Evolutionary conservation across 371 early-diverging fungal species (phyloP), one percentile per base, ranked within the genome.

Genomic region (Mucor plumbeus): DNA sequence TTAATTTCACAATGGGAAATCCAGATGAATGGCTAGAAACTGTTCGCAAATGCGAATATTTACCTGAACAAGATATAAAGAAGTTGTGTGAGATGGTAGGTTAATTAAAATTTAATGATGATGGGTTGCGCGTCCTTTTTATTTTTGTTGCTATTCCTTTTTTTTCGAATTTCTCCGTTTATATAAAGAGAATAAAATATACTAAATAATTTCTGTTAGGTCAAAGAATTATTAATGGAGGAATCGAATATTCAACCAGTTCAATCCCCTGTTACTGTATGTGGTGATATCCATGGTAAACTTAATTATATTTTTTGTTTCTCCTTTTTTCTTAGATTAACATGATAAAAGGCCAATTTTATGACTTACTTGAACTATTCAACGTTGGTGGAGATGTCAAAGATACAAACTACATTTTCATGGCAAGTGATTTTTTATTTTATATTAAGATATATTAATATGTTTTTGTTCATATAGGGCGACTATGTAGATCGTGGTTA

Each of bases 401-500:
- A 15, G 94, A 98, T 75, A 99, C 99, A 63, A 99, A 98, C 77
- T 99, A 99, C 78, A 90, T 99, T 54, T 99, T 99, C 78, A 97
- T 99, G 97, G 94, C 85, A 70, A 64, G 92, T 86, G 70, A 59
- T 26, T 26, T 59, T 55, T 19, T 6, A 4, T 3, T 14, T 11
- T 10, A 15, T 19, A 39, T 43, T 17, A 7, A 34, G 19, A 26
- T 26, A 26, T 26, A 26, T 26, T 15, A 47, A 61, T 60, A 26
- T 19, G 8, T 19, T 50, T 19, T 34, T 54, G 13, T 31, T 40
- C 9, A 43, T 36, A 35, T 7, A 82, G 78, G 97, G 99, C 48
- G 99, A 99, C 86, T 99, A 97, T 79, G 99, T 99, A 47, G 99
- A 99, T 82, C 95, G 99, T 69, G 99, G 99, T 15, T 99, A 97